Conservation (phyloP, 441 rosid species). For the Theobroma grandiflorum region DNA sequence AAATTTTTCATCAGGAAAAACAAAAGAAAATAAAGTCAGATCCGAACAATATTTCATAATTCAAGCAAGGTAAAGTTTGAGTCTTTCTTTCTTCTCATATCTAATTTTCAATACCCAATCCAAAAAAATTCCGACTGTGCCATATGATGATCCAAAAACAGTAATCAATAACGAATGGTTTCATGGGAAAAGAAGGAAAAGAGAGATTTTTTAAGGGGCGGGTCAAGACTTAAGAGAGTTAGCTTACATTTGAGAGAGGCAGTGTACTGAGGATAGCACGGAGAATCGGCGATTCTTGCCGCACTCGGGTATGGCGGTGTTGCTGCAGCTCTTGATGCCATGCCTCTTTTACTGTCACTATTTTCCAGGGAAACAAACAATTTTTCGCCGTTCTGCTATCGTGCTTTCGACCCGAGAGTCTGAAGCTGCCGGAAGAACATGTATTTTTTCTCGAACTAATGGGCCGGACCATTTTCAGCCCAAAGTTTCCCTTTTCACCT, state of each 20-base stretch:
- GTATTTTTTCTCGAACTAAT: not conserved
- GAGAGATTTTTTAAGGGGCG: not conserved
- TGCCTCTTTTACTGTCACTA: constrained; percentile 7
- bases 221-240: not conserved
- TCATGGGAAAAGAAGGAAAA: not conserved
- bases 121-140: not conserved
- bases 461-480: not conserved
- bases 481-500: not conserved
- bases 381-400: not conserved
- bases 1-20: not conserved
- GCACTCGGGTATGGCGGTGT: constrained; percentile 75
- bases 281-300: constrained; percentile 84
- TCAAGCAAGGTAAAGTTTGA: not conserved
- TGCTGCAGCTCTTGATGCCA: constrained; percentile 59
- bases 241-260: constrained; percentile 87
- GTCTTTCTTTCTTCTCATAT: not conserved
- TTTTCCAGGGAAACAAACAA: constrained; percentile 19
- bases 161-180: not conserved
- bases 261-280: constrained; percentile 77
- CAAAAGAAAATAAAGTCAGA: not conserved
- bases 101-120: not conserved
- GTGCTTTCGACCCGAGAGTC: not conserved
- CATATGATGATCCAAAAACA: not conserved
- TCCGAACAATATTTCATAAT: not conserved
- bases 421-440: not conserved